These are phyloP conservation scores for Diospyros kaki DNA, from an alignment of 148 eudicot genomes.

Conservation along the genomic window DNA sequence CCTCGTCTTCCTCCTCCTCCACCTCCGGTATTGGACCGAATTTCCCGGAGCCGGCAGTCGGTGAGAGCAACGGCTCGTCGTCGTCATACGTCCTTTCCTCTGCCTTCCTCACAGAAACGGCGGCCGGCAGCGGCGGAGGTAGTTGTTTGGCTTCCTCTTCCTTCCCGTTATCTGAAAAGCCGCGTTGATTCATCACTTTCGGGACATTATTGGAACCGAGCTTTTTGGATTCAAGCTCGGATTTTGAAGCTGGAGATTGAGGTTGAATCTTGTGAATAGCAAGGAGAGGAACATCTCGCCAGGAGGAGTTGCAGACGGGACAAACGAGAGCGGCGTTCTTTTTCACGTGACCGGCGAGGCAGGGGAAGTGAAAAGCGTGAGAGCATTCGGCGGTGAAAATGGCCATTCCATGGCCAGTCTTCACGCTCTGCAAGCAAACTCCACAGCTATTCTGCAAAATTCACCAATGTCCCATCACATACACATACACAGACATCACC, in stretches of 20 bases:
- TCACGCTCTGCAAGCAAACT: constrained; percentile 70
- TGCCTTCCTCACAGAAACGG: constrained; percentile 1
- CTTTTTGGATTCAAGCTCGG: neutral
- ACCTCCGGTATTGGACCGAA: constrained; percentile 57
- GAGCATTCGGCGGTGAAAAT: constrained; percentile 88
- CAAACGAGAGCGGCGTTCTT: constrained; percentile 43
- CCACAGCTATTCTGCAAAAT: constrained; percentile 70
- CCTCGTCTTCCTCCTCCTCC: constrained; percentile 38
- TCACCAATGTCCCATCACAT: neutral
- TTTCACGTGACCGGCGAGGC: constrained; percentile 56
- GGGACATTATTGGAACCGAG: neutral
- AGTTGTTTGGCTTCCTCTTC: neutral
- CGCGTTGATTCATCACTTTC: too few species aligned
- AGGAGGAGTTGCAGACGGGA: constrained; percentile 67
- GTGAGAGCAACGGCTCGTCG: constrained; percentile 58
- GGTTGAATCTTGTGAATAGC: constrained; percentile 33
- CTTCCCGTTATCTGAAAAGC: too few species aligned
- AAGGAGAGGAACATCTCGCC: constrained; percentile 74
- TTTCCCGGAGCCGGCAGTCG: constrained; percentile 18
- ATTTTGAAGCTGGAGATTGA: constrained; percentile 7
- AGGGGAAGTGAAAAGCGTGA: constrained; percentile 82
- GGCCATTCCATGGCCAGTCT: constrained; percentile 67
- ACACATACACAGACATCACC: neutral
- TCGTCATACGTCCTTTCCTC: constrained; percentile 38
- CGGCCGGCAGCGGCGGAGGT: neutral